A percentile compares a stretch with the other conserved stretches of the same genome.
Evolutionary conservation across 2,329 filamentous ascomycete genomes (phyloP).

Genomic region (Claviceps pazoutovae): DNA sequence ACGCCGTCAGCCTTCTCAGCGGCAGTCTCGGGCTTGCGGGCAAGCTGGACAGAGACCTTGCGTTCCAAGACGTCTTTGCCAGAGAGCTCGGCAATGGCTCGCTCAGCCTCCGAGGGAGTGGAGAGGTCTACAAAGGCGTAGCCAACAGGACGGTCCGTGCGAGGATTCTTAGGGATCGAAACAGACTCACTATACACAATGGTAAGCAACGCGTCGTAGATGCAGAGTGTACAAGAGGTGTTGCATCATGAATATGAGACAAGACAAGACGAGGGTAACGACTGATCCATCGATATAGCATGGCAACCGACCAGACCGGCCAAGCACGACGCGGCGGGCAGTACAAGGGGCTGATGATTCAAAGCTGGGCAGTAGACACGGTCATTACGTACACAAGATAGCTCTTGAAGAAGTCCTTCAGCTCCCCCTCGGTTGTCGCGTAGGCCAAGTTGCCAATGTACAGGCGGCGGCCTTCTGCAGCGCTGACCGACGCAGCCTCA

Average conservation of each 20-base stretch:
- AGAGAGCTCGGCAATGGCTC: slow-evolving; percentile 88
- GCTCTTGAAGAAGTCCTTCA: slow-evolving; percentile 99
- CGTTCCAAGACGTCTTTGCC: slow-evolving; percentile 96
- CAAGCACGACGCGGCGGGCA: background rate
- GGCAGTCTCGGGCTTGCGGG: slow-evolving; percentile 85
- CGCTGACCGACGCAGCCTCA: slow-evolving; percentile 90
- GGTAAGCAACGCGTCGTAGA: slow-evolving; percentile 1
- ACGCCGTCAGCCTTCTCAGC: slow-evolving; percentile 61
- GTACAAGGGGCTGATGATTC: background rate
- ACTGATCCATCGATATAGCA: background rate
- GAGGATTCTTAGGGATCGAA: slow-evolving; percentile 98
- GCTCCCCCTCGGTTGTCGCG: slow-evolving; percentile 99
- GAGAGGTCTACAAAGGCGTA: slow-evolving; percentile 98
- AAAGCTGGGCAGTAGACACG: background rate
- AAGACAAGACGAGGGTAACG: background rate
- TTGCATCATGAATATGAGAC: background rate
- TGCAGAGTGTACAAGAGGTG: background rate
- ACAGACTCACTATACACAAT: slow-evolving; percentile 66
- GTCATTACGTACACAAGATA: slow-evolving; percentile 92
- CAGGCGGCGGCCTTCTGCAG: slow-evolving; percentile 95
- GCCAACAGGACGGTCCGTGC: slow-evolving; percentile 93
- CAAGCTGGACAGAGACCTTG: slow-evolving; percentile 97
- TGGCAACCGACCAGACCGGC: background rate
- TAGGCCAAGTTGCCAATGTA: slow-evolving; percentile 99
- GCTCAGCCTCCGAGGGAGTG: slow-evolving; percentile 85